Conservation (phyloP, 2,329 filamentous ascomycete species). For the Microascus cirrosus region DNA sequence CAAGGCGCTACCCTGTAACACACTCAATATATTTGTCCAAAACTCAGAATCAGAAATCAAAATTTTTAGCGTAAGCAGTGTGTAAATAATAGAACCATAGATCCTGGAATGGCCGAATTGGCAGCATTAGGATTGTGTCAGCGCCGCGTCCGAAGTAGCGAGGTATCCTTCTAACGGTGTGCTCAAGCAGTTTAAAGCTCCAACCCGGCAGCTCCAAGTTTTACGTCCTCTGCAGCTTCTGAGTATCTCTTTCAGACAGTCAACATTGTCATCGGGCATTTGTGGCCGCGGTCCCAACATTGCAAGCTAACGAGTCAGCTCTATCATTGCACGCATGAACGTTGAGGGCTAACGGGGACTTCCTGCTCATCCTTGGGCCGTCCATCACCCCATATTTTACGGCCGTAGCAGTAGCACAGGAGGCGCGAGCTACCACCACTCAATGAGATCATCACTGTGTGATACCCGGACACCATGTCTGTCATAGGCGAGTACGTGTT, state of each 20-base stretch:
- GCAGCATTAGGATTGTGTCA: not conserved
- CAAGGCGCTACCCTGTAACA: not conserved
- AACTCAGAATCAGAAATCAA: not conserved
- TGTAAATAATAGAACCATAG: not conserved
- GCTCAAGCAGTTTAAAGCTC: not conserved
- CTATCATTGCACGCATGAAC: too few species aligned
- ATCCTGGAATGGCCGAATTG: not conserved
- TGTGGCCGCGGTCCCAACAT: not conserved
- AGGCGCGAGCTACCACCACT: not conserved
- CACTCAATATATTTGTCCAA: not conserved
- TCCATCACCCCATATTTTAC: not conserved
- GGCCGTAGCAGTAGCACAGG: not conserved
- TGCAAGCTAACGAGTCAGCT: too few species aligned
- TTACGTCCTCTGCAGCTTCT: not conserved
- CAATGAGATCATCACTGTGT: not conserved
- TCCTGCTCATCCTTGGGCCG: not conserved
- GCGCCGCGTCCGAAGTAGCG: not conserved
- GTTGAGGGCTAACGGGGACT: not conserved
- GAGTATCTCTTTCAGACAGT: not conserved
- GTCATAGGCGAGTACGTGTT: conserved; percentile 34
- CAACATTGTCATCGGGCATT: not conserved
- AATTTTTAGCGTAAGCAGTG: not conserved
- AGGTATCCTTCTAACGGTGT: not conserved
- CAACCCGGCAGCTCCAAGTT: not conserved
- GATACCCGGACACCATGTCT: conserved; percentile 24